Evolutionary conservation across 2,329 filamentous ascomycete genomes (phyloP).

Genomic region (Ophiostoma triangulosporum): DNA sequence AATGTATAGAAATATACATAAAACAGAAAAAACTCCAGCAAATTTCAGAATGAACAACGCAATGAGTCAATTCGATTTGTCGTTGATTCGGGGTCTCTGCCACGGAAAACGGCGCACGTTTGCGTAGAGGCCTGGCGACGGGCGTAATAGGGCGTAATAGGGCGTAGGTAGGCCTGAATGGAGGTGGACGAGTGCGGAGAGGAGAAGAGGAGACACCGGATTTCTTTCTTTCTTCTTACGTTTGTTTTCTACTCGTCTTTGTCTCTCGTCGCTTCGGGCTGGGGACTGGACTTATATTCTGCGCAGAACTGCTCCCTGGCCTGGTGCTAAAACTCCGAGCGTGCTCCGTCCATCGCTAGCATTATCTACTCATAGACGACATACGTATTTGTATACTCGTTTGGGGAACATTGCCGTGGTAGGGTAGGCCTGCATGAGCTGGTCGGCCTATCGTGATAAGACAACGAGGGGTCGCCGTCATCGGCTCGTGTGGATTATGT

Average conservation of each 20-base stretch:
- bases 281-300: not conserved
- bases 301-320: not conserved
- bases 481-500: too few species aligned
- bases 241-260: not conserved
- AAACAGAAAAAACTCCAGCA: too few species aligned
- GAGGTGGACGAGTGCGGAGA: not conserved
- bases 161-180: not conserved
- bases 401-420: slow-evolving; percentile 1
- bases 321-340: slow-evolving; percentile 2
- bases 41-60: not conserved
- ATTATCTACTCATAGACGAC: too few species aligned
- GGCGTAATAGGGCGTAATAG: not conserved
- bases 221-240: not conserved
- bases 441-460: not conserved
- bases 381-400: not conserved
- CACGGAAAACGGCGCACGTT: not conserved
- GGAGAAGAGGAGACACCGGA: not conserved
- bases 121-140: not conserved
- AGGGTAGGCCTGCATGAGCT: not conserved
- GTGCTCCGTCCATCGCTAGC: too few species aligned
- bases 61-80: not conserved
- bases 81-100: not conserved
- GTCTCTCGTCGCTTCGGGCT: not conserved
- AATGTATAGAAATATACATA: not conserved
- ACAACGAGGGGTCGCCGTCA: too few species aligned